Conservation (phyloP, 331 rosid species). For the Telfairia occidentalis region DNA sequence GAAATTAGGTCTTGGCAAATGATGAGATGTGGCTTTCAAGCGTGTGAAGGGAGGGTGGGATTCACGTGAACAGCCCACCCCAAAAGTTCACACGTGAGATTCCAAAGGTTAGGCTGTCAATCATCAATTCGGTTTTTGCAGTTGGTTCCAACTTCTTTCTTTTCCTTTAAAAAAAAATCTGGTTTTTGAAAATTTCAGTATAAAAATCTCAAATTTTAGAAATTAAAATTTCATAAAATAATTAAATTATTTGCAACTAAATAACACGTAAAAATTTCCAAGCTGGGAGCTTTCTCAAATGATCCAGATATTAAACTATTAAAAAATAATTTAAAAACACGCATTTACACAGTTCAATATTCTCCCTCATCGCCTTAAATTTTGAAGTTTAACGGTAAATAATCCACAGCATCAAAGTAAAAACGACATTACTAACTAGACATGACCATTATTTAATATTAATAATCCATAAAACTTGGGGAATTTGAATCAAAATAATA, state of each 20-base stretch:
- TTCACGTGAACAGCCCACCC: slow-evolving; percentile 45
- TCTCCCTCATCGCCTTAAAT: too few relatives aligned
- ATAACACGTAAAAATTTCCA: too few relatives aligned
- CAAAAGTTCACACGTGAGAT: slow-evolving; percentile 31
- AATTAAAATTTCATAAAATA: too few relatives aligned
- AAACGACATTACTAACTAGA: too few relatives aligned
- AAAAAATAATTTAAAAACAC: too few relatives aligned
- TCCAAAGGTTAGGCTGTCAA: slow-evolving; percentile 46
- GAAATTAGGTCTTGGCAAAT: slow-evolving; percentile 6
- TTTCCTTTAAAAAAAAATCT: neutral
- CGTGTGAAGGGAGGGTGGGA: slow-evolving; percentile 42
- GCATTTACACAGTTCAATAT: too few relatives aligned
- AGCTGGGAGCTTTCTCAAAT: too few relatives aligned
- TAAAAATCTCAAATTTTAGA: neutral
- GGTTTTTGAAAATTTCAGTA: neutral
- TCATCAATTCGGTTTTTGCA: slow-evolving; percentile 33
- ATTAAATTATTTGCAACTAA: too few relatives aligned
- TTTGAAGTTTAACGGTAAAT: too few relatives aligned
- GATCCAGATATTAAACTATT: too few relatives aligned
- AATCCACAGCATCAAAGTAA: too few relatives aligned
- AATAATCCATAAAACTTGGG: neutral
- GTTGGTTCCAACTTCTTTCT: slow-evolving; percentile 17
- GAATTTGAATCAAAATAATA: neutral
- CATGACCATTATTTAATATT: neutral
- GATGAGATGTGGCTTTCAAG: slow-evolving; percentile 35